These are phyloP conservation scores for Thielaviopsis cerberus DNA, from an alignment of 2,329 filamentous ascomycete species.

Conservation along the genomic window DNA sequence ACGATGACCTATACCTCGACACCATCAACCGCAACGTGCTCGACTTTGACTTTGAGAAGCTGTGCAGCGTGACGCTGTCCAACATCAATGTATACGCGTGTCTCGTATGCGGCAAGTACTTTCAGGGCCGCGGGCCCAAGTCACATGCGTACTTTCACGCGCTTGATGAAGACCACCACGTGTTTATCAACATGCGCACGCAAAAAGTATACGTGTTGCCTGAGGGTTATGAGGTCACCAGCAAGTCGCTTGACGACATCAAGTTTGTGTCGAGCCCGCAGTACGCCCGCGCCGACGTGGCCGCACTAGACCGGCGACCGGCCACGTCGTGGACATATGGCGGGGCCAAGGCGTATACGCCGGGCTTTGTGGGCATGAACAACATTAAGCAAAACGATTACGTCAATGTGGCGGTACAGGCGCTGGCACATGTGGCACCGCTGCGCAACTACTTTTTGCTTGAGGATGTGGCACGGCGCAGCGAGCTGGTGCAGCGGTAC, in stretches of 20 bases:
- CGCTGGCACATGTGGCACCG: slow-evolving; percentile 73
- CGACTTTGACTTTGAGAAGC: slow-evolving; percentile 97
- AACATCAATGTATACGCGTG: slow-evolving; percentile 99
- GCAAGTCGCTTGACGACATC: slow-evolving; percentile 89
- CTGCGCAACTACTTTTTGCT: slow-evolving; percentile 84
- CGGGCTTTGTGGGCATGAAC: slow-evolving; percentile 96
- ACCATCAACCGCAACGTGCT: slow-evolving; percentile 84
- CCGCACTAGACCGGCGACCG: slow-evolving; percentile 51
- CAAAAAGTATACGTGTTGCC: slow-evolving; percentile 83
- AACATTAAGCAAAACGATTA: slow-evolving; percentile 99
- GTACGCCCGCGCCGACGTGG: slow-evolving; percentile 64
- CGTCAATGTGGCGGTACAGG: slow-evolving; percentile 84
- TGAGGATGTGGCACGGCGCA: slow-evolving; percentile 51
- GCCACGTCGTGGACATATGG: slow-evolving; percentile 54
- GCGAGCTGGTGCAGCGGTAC: slow-evolving; percentile 74
- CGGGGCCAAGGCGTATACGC: slow-evolving; percentile 62
- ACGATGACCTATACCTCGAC: slow-evolving; percentile 91
- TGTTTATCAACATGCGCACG: slow-evolving; percentile 93
- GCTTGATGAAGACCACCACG: slow-evolving; percentile 85
- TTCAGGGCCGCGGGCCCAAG: slow-evolving; percentile 78
- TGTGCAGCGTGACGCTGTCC: slow-evolving; percentile 85
- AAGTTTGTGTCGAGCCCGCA: slow-evolving; percentile 91
- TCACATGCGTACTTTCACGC: slow-evolving; percentile 97
- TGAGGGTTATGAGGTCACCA: slow-evolving; percentile 91
- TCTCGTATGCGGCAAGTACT: slow-evolving; percentile 94